Percentiles rank a stretch among this genome's conserved stretches.
Evolutionary conservation across 345 rosid species (phyloP).

Genomic region (Eucalyptus globulus): DNA sequence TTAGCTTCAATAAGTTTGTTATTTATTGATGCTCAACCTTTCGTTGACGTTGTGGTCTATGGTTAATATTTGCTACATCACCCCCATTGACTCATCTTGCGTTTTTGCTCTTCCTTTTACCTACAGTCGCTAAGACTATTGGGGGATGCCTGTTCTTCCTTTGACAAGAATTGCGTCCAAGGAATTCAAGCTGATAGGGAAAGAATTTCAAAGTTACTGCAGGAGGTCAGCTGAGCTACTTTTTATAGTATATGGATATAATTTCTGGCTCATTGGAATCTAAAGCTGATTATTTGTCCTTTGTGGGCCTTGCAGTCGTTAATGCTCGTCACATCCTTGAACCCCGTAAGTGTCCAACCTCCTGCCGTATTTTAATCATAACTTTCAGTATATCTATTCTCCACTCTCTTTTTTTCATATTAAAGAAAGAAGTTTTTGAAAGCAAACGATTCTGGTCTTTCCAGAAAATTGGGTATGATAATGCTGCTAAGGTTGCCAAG

Average conservation of each 20-base stretch:
- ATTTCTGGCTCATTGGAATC: not conserved
- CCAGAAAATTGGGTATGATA: slow-evolving; percentile 94
- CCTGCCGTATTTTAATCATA: not conserved
- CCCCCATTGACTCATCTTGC: not conserved
- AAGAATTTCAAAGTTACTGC: slow-evolving; percentile 80
- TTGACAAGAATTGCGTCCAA: slow-evolving; percentile 82
- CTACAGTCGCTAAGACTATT: slow-evolving; percentile 69
- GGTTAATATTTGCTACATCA: not conserved
- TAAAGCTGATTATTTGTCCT: not conserved
- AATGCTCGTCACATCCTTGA: slow-evolving; percentile 96
- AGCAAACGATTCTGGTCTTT: not conserved
- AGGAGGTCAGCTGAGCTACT: slow-evolving; percentile 43
- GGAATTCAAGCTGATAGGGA: slow-evolving; percentile 89
- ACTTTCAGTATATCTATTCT: not conserved
- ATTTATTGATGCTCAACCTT: not conserved
- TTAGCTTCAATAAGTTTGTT: not conserved
- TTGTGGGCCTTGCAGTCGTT: slow-evolving; percentile 51
- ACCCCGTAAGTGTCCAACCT: slow-evolving; percentile 52
- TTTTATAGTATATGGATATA: not conserved
- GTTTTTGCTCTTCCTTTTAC: not conserved
- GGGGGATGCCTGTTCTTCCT: slow-evolving; percentile 93
- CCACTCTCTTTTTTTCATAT: not conserved
- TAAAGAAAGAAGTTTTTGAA: not conserved
- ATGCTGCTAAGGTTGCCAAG: slow-evolving; percentile 98
- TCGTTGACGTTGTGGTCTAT: not conserved